phyloP scores from a whole-genome alignment of 257 asterid genomes.

The Sherardia arvensis region DNA sequence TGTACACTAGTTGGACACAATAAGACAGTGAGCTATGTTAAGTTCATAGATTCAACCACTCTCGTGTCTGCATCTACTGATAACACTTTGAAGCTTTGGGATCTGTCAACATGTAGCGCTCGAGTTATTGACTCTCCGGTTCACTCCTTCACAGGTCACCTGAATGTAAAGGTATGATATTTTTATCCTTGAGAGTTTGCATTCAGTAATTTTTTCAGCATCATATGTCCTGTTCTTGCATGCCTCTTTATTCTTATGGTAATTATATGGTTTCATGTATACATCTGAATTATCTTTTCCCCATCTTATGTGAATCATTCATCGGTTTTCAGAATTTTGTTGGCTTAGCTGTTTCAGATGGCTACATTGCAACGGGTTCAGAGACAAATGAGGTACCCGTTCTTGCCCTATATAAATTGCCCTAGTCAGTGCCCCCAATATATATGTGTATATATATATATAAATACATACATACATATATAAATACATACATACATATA shows the following conservation, averaged over 20 bases:
- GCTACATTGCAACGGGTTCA: slow-evolving; percentile 93
- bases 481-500: no score
- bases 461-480: no score
- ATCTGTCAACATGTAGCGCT: slow-evolving; percentile 65
- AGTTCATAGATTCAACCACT: slow-evolving; percentile 76
- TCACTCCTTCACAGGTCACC: slow-evolving; percentile 93
- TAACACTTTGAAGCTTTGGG: slow-evolving; percentile 95
- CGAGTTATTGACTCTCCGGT: slow-evolving; percentile 77
- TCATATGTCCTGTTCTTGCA: no score
- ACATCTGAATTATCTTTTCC: not conserved
- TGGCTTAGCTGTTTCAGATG: slow-evolving; percentile 89
- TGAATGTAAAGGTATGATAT: slow-evolving; percentile 83
- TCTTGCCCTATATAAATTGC: not conserved
- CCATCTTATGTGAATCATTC: slow-evolving; percentile 12
- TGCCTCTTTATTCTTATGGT: no score
- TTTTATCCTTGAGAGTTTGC: no score
- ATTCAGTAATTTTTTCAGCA: no score
- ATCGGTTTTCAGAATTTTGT: slow-evolving; percentile 74
- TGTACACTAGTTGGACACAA: slow-evolving; percentile 86
- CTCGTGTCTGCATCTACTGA: slow-evolving; percentile 96
- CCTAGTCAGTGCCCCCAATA: no score
- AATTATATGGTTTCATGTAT: not conserved
- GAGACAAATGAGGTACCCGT: slow-evolving; percentile 85
- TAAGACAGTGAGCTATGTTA: slow-evolving; percentile 92
- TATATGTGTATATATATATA: no score